phyloP scores from a whole-genome alignment of 2,329 filamentous ascomycete genomes.

The Passalora sequoiae region DNA sequence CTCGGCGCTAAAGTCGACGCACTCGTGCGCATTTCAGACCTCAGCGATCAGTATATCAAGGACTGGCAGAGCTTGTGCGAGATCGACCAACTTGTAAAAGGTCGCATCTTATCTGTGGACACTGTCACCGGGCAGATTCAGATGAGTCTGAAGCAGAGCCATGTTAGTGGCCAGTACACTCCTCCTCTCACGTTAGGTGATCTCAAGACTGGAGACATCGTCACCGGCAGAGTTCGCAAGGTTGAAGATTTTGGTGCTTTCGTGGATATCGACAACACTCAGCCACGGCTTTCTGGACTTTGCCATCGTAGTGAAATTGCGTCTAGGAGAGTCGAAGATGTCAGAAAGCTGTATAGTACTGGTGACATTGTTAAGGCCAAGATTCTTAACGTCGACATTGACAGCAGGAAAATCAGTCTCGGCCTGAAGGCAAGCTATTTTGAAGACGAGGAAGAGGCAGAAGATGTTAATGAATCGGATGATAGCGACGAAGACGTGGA shows the following conservation, averaged over 20 bases:
- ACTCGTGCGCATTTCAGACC: slow-evolving; percentile 77
- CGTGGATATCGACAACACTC: slow-evolving; percentile 77
- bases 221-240: slow-evolving; percentile 87
- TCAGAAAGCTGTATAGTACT: slow-evolving; percentile 81
- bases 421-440: slow-evolving; percentile 93
- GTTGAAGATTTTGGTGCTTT: slow-evolving; percentile 95
- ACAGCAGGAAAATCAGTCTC: slow-evolving; percentile 77
- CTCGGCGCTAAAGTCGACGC: slow-evolving; percentile 77
- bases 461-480: slow-evolving; percentile 38
- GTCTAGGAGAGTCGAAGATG: slow-evolving; percentile 73
- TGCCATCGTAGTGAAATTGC: slow-evolving; percentile 93
- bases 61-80: slow-evolving; percentile 91
- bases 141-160: slow-evolving; percentile 80
- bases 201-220: slow-evolving; percentile 69
- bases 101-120: slow-evolving; percentile 72
- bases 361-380: slow-evolving; percentile 92
- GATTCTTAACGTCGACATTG: slow-evolving; percentile 69
- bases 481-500: slow-evolving; percentile 32
- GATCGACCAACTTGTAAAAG: slow-evolving; percentile 83
- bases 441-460: slow-evolving; percentile 52
- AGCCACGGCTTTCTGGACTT: slow-evolving; percentile 78
- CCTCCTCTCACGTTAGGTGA: slow-evolving; percentile 70
- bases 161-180: slow-evolving; percentile 72
- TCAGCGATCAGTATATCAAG: slow-evolving; percentile 87
- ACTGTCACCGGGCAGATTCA: slow-evolving; percentile 65